Base-by-base conservation (phyloP, 1,139 yeast species). In the Yamadazyma siamensis region DNA sequence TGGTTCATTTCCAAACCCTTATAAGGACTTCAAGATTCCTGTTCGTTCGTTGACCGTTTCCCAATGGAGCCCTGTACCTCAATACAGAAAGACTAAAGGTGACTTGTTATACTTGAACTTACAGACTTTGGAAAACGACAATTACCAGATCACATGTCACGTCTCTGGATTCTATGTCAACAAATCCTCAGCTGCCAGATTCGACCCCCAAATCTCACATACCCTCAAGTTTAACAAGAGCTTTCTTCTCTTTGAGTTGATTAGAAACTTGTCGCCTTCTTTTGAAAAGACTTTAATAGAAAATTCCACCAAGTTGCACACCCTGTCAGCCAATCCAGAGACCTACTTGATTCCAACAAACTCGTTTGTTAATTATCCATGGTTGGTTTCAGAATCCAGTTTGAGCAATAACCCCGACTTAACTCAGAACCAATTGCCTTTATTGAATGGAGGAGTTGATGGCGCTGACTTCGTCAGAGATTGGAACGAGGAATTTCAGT, bases 401-500 rank as follows among this genome's bases (percentile, higher is more conserved):
- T 35, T 50, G 9, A 41, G 44, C 18, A 52, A 54, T 30, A 41
- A 50, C 13, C 76, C 91, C 3, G 94, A 85, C 47, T 47, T 71
- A 26, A 78, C 84, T 12, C 70, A 81, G 47, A 61, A 77, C 27
- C 94, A 82, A 59, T 62, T 72, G 29, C 71, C 72, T n/a, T 59
- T 65, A 28, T 57, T 78, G 24, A 44, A 58, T 23, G 71, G 75
- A 40, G 85, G 84, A 19, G 67, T 71, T 16, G 83, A 77, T 43
- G 80, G 79, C 15, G 71, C 75, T 14, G 79, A 68, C 32, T 50
- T 64, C 20, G 71, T 65, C 36, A 77, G 80, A 46, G 96, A 88
- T 47, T 89, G 95, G 88, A 88, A 88, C 52, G 95, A 84, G 43
- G 96, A 91, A 46, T 77, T 80, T 47, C 97, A 91, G 61, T 69